phyloP scores from a whole-genome alignment of 805 yeast genomes.

The Saccharomyces eubayanus region DNA sequence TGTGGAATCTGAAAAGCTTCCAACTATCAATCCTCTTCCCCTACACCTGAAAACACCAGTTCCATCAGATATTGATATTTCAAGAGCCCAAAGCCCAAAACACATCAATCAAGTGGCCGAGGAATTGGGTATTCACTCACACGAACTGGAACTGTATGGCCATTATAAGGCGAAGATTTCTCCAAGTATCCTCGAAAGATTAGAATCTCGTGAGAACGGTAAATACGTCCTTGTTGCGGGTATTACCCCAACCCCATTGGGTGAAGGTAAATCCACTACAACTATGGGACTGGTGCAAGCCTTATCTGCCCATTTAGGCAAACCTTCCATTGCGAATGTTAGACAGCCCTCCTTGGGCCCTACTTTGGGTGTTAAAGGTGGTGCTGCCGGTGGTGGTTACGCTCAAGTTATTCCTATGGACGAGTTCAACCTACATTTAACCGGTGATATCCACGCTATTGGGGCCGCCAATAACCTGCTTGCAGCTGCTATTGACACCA shows the following conservation, averaged over 20 bases:
- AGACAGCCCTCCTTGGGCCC: constrained; percentile 99
- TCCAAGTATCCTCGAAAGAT: constrained; percentile 60
- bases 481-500: constrained; percentile 94
- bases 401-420: constrained; percentile 98
- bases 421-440: constrained; percentile 93
- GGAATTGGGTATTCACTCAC: constrained; percentile 71
- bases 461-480: constrained; percentile 86
- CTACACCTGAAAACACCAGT: constrained; percentile 55
- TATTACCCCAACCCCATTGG: constrained; percentile 95
- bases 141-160: constrained; percentile 84
- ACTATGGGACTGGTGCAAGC: constrained; percentile 97
- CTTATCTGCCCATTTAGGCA: constrained; percentile 78
- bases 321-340: constrained; percentile 83
- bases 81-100: constrained; percentile 84
- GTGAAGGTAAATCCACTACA: constrained; percentile 96
- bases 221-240: constrained; percentile 90
- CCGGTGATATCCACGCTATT: constrained; percentile 97
- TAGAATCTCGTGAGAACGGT: constrained; percentile 57
- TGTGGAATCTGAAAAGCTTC: constrained; percentile 34
- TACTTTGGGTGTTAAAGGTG: constrained; percentile 96
- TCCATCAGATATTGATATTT: constrained; percentile 85
- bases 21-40: constrained; percentile 48
- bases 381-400: constrained; percentile 99
- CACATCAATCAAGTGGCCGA: constrained; percentile 63
- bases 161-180: constrained; percentile 83